Evolutionary conservation across 2,329 filamentous ascomycete species (phyloP), one percentile per base, ranked within the genome.

Genomic region (Penicillium sclerotigenum): DNA sequence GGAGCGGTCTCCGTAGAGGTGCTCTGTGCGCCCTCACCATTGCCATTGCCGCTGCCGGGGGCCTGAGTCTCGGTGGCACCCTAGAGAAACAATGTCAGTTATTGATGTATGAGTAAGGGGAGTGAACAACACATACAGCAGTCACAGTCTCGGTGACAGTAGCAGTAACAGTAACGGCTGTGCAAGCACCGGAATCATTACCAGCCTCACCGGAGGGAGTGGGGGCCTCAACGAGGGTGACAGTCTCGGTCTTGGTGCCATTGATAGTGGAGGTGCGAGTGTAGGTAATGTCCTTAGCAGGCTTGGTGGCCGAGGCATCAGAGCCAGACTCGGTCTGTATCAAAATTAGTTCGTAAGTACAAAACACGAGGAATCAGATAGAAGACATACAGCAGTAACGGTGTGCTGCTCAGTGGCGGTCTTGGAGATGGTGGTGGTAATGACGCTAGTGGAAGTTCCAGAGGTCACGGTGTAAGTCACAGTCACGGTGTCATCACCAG

Each of bases 401-500:
- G 68, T 70, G 54, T 66, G 51, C 28, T 63, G 47, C 16, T 63
- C 47, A 41, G 70, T 73, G 31, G 62, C 59, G 42, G 73, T 75
- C 53, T 60, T 64, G 63, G 69, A 68, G 49, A 75, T 65, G 14
- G 73, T 75, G 42, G 68, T 75, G 26, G 73, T 76, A 18, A 76
- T 64, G 31, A 75, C 68, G 28, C 65, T 68, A 45, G 68, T 70
- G 5, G 70, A 68, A 22, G 65, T 65, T 38, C 73, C 73, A 42
- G 69, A 60, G 34, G 71, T 71, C 31, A 73, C 50, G n/a, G 74
- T 77, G 68, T 76, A 76, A 46, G 74, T 75, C 40, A 77, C 37
- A 31, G 36, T 47, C 56, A 33, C 24, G 10, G 54, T 43, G 24
- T 38, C 53, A 33, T 58, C 50, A 31, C 55, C 54, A 34, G 62